Base-by-base conservation (phyloP, 2,329 filamentous ascomycete genomes). In the Monilinia laxa region DNA sequence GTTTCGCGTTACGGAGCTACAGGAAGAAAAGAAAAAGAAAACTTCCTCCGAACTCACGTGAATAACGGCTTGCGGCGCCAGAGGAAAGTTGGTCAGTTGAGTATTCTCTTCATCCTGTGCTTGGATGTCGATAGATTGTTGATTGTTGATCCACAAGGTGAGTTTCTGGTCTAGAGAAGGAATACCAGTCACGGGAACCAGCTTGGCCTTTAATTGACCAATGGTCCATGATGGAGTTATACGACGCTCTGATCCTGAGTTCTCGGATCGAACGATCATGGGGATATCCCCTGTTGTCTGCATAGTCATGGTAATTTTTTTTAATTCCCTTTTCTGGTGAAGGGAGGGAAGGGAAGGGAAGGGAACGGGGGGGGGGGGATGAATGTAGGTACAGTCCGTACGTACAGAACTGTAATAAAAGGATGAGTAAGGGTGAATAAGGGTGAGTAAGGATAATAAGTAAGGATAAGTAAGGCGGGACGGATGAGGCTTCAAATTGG, bases 211-310 rank as follows among this genome's bases (percentile, higher is more conserved):
- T 74, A 98, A 84, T 74, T 92, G 88, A 65, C 85, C 83, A 76
- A 99, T 90, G 69, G 89, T 90, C 95, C 95, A 99, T 72, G 93
- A 90, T 18, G 94, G 94, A 35, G 92, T 94, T 77, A 98, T 88
- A 72, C 95, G 91, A 69, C 94, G 90, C 80, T 99, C 95, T 62
- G 92, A 93, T 59, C 89, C 86, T 58, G 90, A 84, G 78, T 90
- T 91, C 68, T 92, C 88, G 62, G 91, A 94, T 69, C 85, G 85
- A 75, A 95, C 86, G 70, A 88, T 83, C 74, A 95, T 83, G 71
- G 91, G 89, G 66, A 95, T 84, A 77, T 95, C 92, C 64, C 87
- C 53, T 55, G 54, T 23, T 53, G 66, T 62, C 12, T 66, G 66
- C 45, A 66, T 62, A 47, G 25, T 66, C 47, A 63, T 66, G 64